A percentile compares a stretch with the other conserved stretches of the same genome.
phyloP scores from a whole-genome alignment of 2,329 filamentous ascomycete species.

The Sphaerulina populicola region DNA sequence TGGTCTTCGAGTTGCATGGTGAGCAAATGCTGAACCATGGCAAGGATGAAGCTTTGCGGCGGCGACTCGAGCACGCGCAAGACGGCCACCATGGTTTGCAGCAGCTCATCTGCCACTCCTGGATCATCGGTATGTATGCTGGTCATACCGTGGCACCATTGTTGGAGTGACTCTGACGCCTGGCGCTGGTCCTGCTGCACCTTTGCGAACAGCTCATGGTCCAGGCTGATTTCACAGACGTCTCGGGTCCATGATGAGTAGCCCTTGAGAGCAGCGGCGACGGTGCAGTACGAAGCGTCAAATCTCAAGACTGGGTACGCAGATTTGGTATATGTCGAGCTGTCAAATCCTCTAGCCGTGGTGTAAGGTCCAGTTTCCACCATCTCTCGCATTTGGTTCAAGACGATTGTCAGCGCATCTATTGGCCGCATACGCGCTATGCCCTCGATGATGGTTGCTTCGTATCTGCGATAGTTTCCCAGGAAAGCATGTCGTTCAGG shows the following conservation, averaged over 20 bases:
- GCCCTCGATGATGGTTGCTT: slow-evolving; percentile 74
- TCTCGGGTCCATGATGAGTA: slow-evolving; percentile 68
- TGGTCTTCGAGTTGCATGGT: slow-evolving; percentile 69
- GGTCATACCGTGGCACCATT: slow-evolving; percentile 65
- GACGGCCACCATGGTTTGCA: slow-evolving; percentile 28
- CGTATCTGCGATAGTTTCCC: slow-evolving; percentile 89
- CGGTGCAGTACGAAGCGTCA: slow-evolving; percentile 81
- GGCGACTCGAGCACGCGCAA: slow-evolving; percentile 25
- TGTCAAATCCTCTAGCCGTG: slow-evolving; percentile 56
- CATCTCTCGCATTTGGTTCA: slow-evolving; percentile 66
- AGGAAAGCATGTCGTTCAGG: slow-evolving; percentile 92
- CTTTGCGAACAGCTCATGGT: slow-evolving; percentile 43
- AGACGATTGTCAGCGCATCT: slow-evolving; percentile 79
- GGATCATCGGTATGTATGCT: slow-evolving; percentile 57
- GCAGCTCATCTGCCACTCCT: slow-evolving; percentile 28
- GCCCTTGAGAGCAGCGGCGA: slow-evolving; percentile 81
- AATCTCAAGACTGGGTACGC: slow-evolving; percentile 67
- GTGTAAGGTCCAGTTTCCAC: slow-evolving; percentile 65
- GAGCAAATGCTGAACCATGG: slow-evolving; percentile 83
- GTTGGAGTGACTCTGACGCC: slow-evolving; percentile 35
- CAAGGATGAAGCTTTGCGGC: slow-evolving; percentile 60
- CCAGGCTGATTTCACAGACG: slow-evolving; percentile 28
- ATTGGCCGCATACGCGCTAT: slow-evolving; percentile 74
- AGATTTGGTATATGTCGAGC: slow-evolving; percentile 50
- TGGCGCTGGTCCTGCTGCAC: slow-evolving; percentile 55